Conservation (phyloP, 169 alveolate genomes). For the Cryptosporidium ryanae region DNA sequence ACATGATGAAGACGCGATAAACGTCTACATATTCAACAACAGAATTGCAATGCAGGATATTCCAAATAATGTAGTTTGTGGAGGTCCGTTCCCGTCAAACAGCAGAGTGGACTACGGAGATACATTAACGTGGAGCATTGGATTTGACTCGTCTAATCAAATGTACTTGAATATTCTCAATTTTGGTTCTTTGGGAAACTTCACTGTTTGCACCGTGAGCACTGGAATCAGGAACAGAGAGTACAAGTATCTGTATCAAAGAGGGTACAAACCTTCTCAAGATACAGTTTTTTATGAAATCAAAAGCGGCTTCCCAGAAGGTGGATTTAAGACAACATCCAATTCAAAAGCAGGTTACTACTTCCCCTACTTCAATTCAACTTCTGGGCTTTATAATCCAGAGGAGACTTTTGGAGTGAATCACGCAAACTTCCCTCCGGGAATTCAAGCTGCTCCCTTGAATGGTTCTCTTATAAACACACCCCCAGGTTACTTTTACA, state of each 20-base stretch:
- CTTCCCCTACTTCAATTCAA: slow-evolving; percentile 10
- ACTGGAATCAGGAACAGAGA: slow-evolving; percentile 9
- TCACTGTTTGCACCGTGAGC: slow-evolving; percentile 41
- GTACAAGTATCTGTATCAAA: slow-evolving; percentile 27
- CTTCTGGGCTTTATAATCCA: slow-evolving; percentile 13
- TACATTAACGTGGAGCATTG: slow-evolving; percentile 48
- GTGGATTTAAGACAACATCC: slow-evolving; percentile 44
- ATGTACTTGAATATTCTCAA: slow-evolving; percentile 26
- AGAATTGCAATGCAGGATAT: slow-evolving; percentile 67
- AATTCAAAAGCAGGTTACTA: slow-evolving; percentile 23
- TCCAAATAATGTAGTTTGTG: slow-evolving; percentile 26
- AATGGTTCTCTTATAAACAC: slow-evolving; percentile 45
- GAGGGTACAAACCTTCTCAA: slow-evolving; percentile 45
- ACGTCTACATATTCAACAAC: slow-evolving; percentile 44
- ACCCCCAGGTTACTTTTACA: slow-evolving; percentile 40
- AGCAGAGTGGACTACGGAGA: slow-evolving; percentile 1
- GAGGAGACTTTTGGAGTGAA: slow-evolving; percentile 19
- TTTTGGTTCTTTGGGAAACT: slow-evolving; percentile 8
- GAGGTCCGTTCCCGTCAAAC: slow-evolving; percentile 57
- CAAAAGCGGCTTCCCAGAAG: slow-evolving; percentile 15
- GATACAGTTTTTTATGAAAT: slow-evolving; percentile 20
- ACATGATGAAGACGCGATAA: slow-evolving; percentile 12
- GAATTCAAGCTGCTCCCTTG: slow-evolving; percentile 54
- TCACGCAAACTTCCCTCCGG: slow-evolving; percentile 60
- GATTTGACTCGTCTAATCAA: slow-evolving; percentile 27